Evolutionary conservation across 2,329 filamentous ascomycete species (phyloP).

Genomic region (Epichloe coenophiala): DNA sequence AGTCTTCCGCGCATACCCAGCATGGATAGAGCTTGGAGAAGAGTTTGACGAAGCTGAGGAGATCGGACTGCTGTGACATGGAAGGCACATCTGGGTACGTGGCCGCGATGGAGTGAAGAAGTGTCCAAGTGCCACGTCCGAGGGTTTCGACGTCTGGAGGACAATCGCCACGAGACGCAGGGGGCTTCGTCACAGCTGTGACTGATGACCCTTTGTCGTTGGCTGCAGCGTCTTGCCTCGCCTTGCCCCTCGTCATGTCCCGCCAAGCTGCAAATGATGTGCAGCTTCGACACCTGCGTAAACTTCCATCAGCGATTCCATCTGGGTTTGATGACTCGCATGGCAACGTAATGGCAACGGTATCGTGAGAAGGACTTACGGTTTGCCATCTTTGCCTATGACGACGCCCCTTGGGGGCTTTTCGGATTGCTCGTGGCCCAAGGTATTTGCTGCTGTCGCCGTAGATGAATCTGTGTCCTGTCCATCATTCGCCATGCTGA

Average conservation of each 20-base stretch:
- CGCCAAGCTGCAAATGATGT: slow-evolving; percentile 19
- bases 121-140: slow-evolving; percentile 81
- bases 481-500: slow-evolving; percentile 25
- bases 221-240: slow-evolving; percentile 6
- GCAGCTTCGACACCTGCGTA: slow-evolving; percentile 19
- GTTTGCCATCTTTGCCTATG: slow-evolving; percentile 70
- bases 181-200: slow-evolving; percentile 19
- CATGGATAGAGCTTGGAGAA: slow-evolving; percentile 89
- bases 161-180: slow-evolving; percentile 49
- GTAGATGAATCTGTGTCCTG: slow-evolving; percentile 15
- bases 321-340: background rate
- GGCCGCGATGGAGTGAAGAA: slow-evolving; percentile 84
- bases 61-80: slow-evolving; percentile 56
- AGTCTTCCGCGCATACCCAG: slow-evolving; percentile 90
- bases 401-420: slow-evolving; percentile 59
- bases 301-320: background rate
- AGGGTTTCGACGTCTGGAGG: slow-evolving; percentile 82
- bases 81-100: slow-evolving; percentile 65
- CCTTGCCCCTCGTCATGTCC: slow-evolving; percentile 16
- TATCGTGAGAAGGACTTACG: slow-evolving; percentile 39
- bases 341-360: background rate
- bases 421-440: slow-evolving; percentile 26
- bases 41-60: slow-evolving; percentile 61
- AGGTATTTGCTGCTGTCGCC: slow-evolving; percentile 7
- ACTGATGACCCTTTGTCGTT: slow-evolving; percentile 8